A percentile compares a stretch with the other conserved stretches of the same genome.
Conservation (phyloP, 2,329 filamentous ascomycete genomes). For the Ophiocordyceps camponoti-leonardi region DNA sequence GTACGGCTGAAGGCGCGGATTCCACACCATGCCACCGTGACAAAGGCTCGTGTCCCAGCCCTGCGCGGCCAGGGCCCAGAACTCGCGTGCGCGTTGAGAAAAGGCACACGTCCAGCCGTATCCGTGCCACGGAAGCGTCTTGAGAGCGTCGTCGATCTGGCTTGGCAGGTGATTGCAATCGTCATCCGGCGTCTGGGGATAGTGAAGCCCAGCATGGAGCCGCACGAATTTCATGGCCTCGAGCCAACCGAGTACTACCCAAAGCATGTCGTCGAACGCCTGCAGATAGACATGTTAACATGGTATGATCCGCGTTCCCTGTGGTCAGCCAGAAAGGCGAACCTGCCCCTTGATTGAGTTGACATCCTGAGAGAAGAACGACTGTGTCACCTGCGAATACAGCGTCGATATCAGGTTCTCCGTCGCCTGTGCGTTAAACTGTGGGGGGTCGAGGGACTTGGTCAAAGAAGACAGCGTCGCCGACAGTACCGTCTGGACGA, state of each 20-base stretch:
- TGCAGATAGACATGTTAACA: constrained; percentile 15
- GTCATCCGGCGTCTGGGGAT: constrained; percentile 14
- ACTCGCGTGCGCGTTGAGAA: constrained; percentile 66
- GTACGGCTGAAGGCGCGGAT: constrained; percentile 61
- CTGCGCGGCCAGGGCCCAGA: constrained; percentile 62
- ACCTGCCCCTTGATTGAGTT: constrained; percentile 50
- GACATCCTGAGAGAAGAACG: constrained; percentile 76
- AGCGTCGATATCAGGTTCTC: constrained; percentile 73
- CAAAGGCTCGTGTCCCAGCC: constrained; percentile 77
- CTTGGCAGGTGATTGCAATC: constrained; percentile 2
- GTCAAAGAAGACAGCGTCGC: constrained; percentile 58
- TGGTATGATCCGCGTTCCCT: neutral
- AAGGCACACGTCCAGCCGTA: constrained; percentile 59
- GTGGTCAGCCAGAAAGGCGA: neutral
- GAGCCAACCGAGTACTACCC: constrained; percentile 86
- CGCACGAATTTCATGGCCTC: constrained; percentile 64
- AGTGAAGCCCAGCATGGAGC: constrained; percentile 49
- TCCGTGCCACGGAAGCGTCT: constrained; percentile 50
- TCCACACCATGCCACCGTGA: constrained; percentile 83
- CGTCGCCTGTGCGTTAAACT: constrained; percentile 26
- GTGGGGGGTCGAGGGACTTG: constrained; percentile 28
- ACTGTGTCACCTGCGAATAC: constrained; percentile 59
- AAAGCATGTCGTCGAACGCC: constrained; percentile 88
- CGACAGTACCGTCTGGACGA: constrained; percentile 64
- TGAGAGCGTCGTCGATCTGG: constrained; percentile 5